Conservation (phyloP, 2,329 filamentous ascomycete species). For the Tolypocladium cylindrosporum region DNA sequence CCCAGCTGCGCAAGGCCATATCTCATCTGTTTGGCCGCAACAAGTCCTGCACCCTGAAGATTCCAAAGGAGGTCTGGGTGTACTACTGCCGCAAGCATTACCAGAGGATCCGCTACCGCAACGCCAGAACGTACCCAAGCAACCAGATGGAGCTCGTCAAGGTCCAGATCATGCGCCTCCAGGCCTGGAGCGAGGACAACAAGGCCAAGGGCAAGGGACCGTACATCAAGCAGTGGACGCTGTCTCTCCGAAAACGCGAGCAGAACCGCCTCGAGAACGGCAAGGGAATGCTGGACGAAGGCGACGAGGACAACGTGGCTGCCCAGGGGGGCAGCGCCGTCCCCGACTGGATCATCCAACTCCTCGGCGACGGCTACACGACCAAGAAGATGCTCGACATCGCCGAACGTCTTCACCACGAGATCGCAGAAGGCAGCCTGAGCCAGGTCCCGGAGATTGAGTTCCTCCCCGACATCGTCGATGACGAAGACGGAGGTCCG, state of each 20-base stretch:
- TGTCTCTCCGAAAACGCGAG: conserved; percentile 56
- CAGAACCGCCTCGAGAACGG: conserved; percentile 39
- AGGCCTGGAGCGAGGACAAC: conserved; percentile 51
- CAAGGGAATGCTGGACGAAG: conserved; percentile 15
- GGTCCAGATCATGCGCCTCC: conserved; percentile 51
- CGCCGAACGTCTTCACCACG: conserved; percentile 32
- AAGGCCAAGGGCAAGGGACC: conserved; percentile 17
- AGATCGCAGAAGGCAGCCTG: conserved; percentile 31
- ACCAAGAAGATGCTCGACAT: conserved; percentile 37
- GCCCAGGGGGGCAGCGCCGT: conserved; percentile 28
- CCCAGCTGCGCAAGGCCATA: conserved; percentile 61
- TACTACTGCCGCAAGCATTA: conserved; percentile 76
- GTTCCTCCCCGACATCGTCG: conserved; percentile 44
- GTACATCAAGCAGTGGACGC: conserved; percentile 39
- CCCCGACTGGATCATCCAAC: conserved; percentile 37
- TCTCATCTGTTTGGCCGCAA: conserved; percentile 78
- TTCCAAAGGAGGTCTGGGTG: conserved; percentile 62
- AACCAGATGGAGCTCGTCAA: conserved; percentile 55
- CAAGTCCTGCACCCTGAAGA: conserved; percentile 63
- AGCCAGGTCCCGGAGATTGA: conserved; percentile 47
- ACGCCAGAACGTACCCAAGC: conserved; percentile 47
- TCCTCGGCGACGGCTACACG: conserved; percentile 35
- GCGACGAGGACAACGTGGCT: conserved; percentile 17
- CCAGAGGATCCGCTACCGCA: conserved; percentile 64
- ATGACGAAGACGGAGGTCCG: conserved; percentile 17